Conservation (phyloP, 805 yeast genomes). For the Starmerella floris region DNA sequence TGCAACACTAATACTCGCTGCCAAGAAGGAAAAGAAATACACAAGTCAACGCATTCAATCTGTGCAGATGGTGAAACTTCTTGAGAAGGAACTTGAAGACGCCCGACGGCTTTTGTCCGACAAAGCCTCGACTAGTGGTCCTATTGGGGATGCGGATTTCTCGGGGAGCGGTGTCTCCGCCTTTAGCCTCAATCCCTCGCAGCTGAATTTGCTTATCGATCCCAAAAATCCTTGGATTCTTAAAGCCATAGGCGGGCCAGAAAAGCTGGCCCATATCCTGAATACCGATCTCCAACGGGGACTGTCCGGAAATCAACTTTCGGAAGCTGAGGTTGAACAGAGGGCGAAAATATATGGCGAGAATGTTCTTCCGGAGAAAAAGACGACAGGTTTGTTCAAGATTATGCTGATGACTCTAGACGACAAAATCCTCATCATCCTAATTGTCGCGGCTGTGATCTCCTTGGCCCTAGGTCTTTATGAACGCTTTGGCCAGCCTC, state of each 20-base stretch:
- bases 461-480: constrained; percentile 85
- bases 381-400: constrained; percentile 51
- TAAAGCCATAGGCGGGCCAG: constrained; percentile 30
- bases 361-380: constrained; percentile 58
- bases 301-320: constrained; percentile 21
- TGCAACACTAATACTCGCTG: too few relatives aligned
- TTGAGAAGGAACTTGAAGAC: too few relatives aligned
- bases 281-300: constrained; percentile 26
- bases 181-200: constrained; percentile 14
- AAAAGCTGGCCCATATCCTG: constrained; percentile 24
- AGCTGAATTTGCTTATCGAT: constrained; percentile 25
- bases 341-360: constrained; percentile 47
- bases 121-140: too few relatives aligned
- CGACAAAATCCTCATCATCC: constrained; percentile 76
- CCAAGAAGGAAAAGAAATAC: too few relatives aligned
- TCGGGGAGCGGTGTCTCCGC: too few relatives aligned
- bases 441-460: constrained; percentile 74
- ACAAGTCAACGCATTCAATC: too few relatives aligned
- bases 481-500: constrained; percentile 77
- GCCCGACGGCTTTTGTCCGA: too few relatives aligned
- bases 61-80: too few relatives aligned
- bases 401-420: constrained; percentile 75
- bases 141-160: too few relatives aligned
- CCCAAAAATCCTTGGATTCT: constrained; percentile 30
- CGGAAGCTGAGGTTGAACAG: constrained; percentile 16